Base-by-base conservation (phyloP, 192 early-diverging fungal genomes). In the Coemansia sp. region DNA sequence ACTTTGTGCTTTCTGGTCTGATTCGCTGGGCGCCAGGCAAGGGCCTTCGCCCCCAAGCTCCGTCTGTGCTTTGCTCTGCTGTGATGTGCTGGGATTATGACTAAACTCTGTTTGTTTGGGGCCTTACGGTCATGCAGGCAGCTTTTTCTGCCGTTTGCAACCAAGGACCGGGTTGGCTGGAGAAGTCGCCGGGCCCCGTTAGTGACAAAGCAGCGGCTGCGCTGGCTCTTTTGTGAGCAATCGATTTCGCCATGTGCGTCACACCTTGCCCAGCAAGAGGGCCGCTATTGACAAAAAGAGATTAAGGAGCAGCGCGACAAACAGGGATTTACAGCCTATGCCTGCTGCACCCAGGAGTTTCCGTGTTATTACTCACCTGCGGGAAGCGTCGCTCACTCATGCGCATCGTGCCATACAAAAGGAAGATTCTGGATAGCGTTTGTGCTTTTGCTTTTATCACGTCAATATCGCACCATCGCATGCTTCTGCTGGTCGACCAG, bases 161-260 rank as follows among this genome's bases (percentile, higher is more conserved):
- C 42, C 42, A 8, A 45, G 14, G 42, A 4, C 42, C 42, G 42
- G 42, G 42, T 45, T 45, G 42, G 42, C 42, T 45, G 51, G 28
- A 29, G 2, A 22, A 22, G 51, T 54, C 28, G 51, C 51, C 51
- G 51, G 22, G 22, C 28, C 49, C 28, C 7, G 6, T 22, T 29
- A 54, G 16, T 29, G 22, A 54, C 22, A 54, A 54, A 54, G 51
- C 51, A 54, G 7, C 20, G 51, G 51, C 22, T 29, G 12, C 22
- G 51, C 28, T 22, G 51, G 51, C 28, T 54, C 22, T 25, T 54
- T 54, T 54, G 51, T 29, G 22, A 22, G 51, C 51, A 54, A 54
- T 54, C 51, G 51, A 54, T 54, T 54, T 22, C 8, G 22, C 51
- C 51, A 54, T 54, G 51, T 54, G 51, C 51, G 51, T 54, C 51